Conservation (phyloP, 75 land plant species). For the Sequoia sempervirens region DNA sequence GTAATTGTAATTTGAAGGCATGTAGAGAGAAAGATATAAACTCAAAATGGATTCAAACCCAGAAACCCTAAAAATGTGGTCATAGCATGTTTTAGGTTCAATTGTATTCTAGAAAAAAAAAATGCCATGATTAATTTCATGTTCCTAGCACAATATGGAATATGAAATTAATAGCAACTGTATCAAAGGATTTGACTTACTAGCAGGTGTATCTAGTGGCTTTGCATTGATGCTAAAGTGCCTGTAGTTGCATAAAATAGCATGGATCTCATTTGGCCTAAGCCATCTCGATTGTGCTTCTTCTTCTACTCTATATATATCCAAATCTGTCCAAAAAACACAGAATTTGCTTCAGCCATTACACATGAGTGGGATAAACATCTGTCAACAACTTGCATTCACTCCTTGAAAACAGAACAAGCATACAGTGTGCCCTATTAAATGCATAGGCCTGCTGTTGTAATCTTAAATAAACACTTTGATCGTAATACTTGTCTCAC, state of each 20-base stretch:
- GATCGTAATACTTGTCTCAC: neutral
- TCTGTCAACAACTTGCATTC: neutral
- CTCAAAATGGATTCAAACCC: neutral
- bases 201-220: constrained; percentile 64
- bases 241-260: constrained; percentile 53
- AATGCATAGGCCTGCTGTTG: neutral
- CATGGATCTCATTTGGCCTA: constrained; percentile 76
- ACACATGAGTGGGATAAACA: neutral
- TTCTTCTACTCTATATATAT: constrained; percentile 41
- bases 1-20: neutral
- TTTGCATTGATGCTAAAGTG: constrained; percentile 61
- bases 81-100: neutral
- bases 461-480: neutral
- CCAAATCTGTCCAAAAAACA: constrained; percentile 44
- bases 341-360: neutral
- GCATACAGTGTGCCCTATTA: neutral
- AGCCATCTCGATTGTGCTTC: constrained; percentile 74
- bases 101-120: neutral
- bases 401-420: neutral
- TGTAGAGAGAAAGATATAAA: neutral
- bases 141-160: neutral
- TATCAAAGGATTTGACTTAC: constrained; percentile 33
- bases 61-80: neutral
- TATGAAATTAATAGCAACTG: neutral
- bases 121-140: neutral